Evolutionary conservation across 257 asterid species (phyloP), one percentile per base, ranked within the genome.

Genomic region (Petunia secreta): DNA sequence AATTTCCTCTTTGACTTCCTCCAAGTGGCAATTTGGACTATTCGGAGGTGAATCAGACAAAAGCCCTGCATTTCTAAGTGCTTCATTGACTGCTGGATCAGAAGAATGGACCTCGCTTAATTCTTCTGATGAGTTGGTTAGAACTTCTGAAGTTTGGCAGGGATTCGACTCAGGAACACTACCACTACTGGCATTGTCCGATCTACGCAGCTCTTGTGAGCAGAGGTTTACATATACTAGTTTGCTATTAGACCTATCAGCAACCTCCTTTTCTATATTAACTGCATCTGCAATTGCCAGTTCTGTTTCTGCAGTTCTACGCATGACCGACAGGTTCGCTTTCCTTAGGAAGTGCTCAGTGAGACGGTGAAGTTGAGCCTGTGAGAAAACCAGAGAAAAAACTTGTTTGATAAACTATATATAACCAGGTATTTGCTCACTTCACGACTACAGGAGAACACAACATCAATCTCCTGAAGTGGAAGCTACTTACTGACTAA

Each of bases 281-380:
- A 91, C 84, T 4, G 99, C 99, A 85, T 96, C 98, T 50, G 98
- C 98, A 86, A 94, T 91, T 67, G 99, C 99, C 87, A 96, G 85
- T 88, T 96, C 99, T 68, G 92, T 91, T 84, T 91, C 98, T 84
- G 97, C 99, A 88, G 92, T 80, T 89, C 87, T 89, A 82, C 82
- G 63, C 73, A 88, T 86, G 44, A 81, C 84, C 41, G 90, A 79
- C 64, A 89, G 82, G 84, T 94, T 91, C 81, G 94, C 88, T 85
- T 89, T 94, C 87, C 87, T 89, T 86, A 96, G 84, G 82, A 96
- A 87, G 90, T 90, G 94, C 88, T 96, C 99, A 0, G 97, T 81
- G 67, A 96, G 87, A 85, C 97, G 98, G 91, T 94, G 86, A 85
- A 96, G 96, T 88, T 96, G 99, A 85, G 91, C 92, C 99, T 96